Base-by-base conservation (phyloP, 768 basidiomycete species). In the Floccularia luteovirens region DNA sequence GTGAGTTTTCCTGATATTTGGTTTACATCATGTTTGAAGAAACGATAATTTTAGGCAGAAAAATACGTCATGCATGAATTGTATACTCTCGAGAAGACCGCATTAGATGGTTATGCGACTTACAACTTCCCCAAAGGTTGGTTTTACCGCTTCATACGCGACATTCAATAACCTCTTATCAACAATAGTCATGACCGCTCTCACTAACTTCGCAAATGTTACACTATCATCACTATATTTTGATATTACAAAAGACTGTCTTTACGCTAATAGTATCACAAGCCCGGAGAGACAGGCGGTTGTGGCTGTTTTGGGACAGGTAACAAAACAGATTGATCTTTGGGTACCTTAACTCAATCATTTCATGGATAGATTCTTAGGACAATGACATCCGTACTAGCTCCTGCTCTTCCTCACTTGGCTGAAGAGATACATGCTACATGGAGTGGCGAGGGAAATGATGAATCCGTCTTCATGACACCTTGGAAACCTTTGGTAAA, bases 161-260 rank as follows among this genome's bases (percentile, higher is more conserved):
- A 58, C n/a, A 46, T 21, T 21, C 10, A 7, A 16, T 27, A 16
- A 12, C 24, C 23, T 33, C 28, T 22, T 24, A 42, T 23, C 24
- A 23, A 25, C 17, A 23, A 28, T 45, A 94, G 90, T 89, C 25
- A 71, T 87, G 48, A 77, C 68, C 39, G 66, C 84, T 6, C 58
- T 94, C 10, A 75, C 72, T 27, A 76, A 82, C 47, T 97, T 96
- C 47, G 75, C 80, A 21, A 90, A 90, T 51, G 70, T 79, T 43
- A 88, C 85, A 0, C 69, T 97, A 16, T 97, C 94, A 0, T 82
- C 90, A 0, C 63, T 94, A 23, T 98, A 97, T 60, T 89, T 97
- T 46, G 91, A 93, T 52, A 79, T 88, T 36, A 87, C 79, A 24
- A 96, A 96, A 57, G 94, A 98, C 57, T 72, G 74, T 32, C 62